phyloP scores from a whole-genome alignment of 179 eudicot genomes.

The Beta corolliflora region DNA sequence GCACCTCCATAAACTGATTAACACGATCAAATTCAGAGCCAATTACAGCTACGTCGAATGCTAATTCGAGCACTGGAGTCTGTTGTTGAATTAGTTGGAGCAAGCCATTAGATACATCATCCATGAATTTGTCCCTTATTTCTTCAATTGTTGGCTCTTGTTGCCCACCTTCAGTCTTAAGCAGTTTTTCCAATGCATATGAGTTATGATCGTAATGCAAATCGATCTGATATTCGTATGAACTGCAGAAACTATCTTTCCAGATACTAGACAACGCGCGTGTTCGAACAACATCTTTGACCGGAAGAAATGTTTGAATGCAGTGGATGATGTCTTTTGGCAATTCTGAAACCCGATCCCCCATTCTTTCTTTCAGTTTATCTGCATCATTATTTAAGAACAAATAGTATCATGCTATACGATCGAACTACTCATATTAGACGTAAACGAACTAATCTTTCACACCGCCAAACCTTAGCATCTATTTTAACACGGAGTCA shows the following conservation, averaged over 20 bases:
- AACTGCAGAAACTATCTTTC: background rate
- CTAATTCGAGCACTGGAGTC: background rate
- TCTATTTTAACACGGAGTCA: too few relatives aligned
- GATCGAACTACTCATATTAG: too few relatives aligned
- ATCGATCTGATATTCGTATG: background rate
- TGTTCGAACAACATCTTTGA: background rate
- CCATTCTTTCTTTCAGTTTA: too few relatives aligned
- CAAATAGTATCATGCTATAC: too few relatives aligned
- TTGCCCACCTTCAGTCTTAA: background rate
- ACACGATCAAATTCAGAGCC: constrained; percentile 1
- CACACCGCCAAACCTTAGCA: too few relatives aligned
- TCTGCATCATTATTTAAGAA: too few relatives aligned
- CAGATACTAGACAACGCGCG: constrained; percentile 20
- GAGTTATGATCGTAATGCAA: constrained; percentile 15
- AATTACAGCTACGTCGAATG: background rate
- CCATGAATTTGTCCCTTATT: constrained; percentile 17
- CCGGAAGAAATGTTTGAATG: constrained; percentile 7
- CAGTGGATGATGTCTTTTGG: constrained; percentile 3
- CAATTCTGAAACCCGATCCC: constrained; percentile 17
- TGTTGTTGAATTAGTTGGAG: background rate
- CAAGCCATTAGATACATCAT: constrained; percentile 5
- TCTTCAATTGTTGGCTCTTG: background rate
- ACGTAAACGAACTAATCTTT: too few relatives aligned
- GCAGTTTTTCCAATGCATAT: background rate
- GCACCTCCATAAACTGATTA: constrained; percentile 16